Evolutionary conservation across 2,329 filamentous ascomycete species (phyloP), one percentile per base, ranked within the genome.

Genomic region (Epichloe gansuensis): DNA sequence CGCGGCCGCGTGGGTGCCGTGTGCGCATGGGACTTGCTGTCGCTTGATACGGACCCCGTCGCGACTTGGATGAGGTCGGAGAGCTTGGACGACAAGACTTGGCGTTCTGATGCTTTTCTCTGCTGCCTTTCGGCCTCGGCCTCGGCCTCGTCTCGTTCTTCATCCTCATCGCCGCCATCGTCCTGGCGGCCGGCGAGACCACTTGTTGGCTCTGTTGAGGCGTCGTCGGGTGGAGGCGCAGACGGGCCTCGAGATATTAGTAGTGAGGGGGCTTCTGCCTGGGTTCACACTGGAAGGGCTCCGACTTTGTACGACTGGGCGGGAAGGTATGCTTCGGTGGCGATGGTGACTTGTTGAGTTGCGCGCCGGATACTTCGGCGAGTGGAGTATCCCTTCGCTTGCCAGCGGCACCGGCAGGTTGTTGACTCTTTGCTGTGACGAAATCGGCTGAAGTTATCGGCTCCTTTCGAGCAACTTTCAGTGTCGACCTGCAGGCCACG

Each of bases 51-150:
- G 5, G 49, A 9, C 13, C 15, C 48, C 3, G 50, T 50, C 7
- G 46, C 23, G 25, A 35, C 52, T 3, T 69, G 68, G 17, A 75
- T 65, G n/a, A 76, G 66, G 28, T 63, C 67, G n/a, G 67, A 69
- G 1, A 76, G 64, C 47, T 69, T 72, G 7, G 66, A 67, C 3
- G 72, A 66, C 50, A 75, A 66, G 46, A 63, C 71, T 44, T 70
- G 64, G 5, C 70, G 70, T 48, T 73, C 71, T 5, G 66, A 67
- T 12, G 59, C 65, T 45, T 63, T 66, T 51, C 62, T 62, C 25
- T 62, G 63, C 43, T 60, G 60, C n/a, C 58, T 58, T 39, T 56
- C 59, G 34, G 46, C 52, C 25, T 59, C 46, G 15, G 45, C 53
- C 17, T 54, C 46, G 35, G 17, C 8, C 9, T 31, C 31, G 31